phyloP scores from a whole-genome alignment of 352 stramenopile genomes.

The Globisporangium cederbergense region DNA sequence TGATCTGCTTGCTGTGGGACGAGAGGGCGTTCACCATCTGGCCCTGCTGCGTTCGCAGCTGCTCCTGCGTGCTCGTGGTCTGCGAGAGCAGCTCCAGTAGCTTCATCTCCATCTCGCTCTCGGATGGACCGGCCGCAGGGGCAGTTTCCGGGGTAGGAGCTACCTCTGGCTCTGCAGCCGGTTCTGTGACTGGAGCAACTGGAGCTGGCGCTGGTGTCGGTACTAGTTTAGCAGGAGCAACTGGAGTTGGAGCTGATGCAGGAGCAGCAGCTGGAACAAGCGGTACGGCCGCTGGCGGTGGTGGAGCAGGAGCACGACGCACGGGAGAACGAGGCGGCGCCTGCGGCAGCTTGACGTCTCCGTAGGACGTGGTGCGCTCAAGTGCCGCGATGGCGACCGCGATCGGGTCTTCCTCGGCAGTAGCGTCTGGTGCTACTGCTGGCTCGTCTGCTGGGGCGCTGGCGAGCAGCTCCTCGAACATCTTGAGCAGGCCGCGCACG shows the following conservation, averaged over 20 bases:
- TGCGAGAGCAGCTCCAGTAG: slow-evolving; percentile 78
- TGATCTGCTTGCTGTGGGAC: slow-evolving; percentile 77
- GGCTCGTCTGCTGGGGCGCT: slow-evolving; percentile 11
- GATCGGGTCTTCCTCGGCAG: slow-evolving; percentile 15
- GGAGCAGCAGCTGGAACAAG: neutral
- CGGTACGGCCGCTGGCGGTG: slow-evolving; percentile 11
- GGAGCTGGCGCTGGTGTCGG: neutral
- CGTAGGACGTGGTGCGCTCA: slow-evolving; percentile 25
- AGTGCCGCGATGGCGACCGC: slow-evolving; percentile 16
- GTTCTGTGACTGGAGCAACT: neutral
- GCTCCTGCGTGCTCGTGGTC: slow-evolving; percentile 77
- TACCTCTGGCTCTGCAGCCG: neutral
- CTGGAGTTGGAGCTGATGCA: neutral
- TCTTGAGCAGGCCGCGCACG: slow-evolving; percentile 45
- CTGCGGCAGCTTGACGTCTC: slow-evolving; percentile 18
- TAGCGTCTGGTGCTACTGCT: neutral
- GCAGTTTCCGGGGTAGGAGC: neutral
- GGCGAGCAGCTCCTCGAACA: slow-evolving; percentile 47
- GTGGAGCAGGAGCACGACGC: slow-evolving; percentile 16
- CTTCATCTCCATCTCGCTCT: slow-evolving; percentile 73
- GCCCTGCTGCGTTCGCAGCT: slow-evolving; percentile 72
- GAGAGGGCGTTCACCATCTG: slow-evolving; percentile 80
- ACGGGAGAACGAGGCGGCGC: slow-evolving; percentile 10
- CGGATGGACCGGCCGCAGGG: slow-evolving; percentile 8
- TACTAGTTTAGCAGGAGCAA: neutral